These are phyloP conservation scores for Westerdykella ornata DNA, from an alignment of 2,329 filamentous ascomycete species.

Conservation along the genomic window DNA sequence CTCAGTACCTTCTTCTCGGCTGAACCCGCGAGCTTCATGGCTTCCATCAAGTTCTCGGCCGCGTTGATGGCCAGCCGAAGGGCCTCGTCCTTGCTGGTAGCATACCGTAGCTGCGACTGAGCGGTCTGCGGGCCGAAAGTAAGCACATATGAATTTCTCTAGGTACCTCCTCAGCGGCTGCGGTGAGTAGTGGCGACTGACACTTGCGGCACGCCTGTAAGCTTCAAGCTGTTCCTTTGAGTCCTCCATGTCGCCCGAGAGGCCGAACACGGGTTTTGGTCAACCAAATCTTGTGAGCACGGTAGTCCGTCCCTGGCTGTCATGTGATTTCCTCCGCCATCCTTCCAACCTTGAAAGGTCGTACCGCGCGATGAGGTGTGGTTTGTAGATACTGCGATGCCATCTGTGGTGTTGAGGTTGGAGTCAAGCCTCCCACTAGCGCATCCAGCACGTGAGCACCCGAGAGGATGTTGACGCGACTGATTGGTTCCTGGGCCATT, in stretches of 20 bases:
- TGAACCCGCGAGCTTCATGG: constrained; percentile 56
- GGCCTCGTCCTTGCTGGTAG: constrained; percentile 55
- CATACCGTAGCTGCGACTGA: constrained; percentile 43
- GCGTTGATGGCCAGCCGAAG: constrained; percentile 69
- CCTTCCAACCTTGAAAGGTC: too few relatives aligned
- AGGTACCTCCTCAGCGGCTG: not conserved
- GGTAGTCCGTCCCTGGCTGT: too few relatives aligned
- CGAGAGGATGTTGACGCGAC: too few relatives aligned
- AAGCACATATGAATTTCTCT: constrained; percentile 9
- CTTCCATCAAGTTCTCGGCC: constrained; percentile 75
- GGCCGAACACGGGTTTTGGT: not conserved
- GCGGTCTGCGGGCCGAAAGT: constrained; percentile 16
- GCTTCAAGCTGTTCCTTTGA: constrained; percentile 19
- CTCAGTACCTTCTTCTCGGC: constrained; percentile 61
- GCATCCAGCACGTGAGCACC: too few relatives aligned
- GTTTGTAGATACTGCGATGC: not conserved
- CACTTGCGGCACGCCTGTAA: constrained; percentile 28
- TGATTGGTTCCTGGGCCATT: too few relatives aligned
- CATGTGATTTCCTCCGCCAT: too few relatives aligned
- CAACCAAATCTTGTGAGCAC: too few relatives aligned
- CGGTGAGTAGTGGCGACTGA: constrained; percentile 22
- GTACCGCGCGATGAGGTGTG: too few relatives aligned
- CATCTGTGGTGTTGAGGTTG: constrained; percentile 4
- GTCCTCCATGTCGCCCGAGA: constrained; percentile 23
- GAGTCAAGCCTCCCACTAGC: constrained; percentile 1